Base-by-base conservation (phyloP, 139 green algal genomes). In the Closterium sp. region DNA sequence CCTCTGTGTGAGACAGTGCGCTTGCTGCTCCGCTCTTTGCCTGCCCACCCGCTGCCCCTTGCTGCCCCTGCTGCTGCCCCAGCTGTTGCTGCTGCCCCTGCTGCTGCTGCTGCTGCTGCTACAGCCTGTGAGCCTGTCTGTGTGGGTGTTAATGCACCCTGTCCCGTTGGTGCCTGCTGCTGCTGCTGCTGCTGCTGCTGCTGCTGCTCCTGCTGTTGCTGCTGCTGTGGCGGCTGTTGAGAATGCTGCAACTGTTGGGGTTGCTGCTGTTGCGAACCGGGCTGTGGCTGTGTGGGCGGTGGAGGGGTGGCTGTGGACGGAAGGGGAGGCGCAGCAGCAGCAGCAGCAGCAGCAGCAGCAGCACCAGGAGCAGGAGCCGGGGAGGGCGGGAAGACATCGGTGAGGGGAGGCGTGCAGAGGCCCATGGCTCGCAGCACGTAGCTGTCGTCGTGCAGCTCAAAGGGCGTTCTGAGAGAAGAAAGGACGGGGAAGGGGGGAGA, bases 371-470 rank as follows among this genome's bases (percentile, higher is more conserved):
- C n/a, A n/a, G n/a, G n/a, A n/a, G n/a, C 22, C 0, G 88, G 88
- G n/a, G 88, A 70, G n/a, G 88, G 42, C 9, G 88, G 38, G 29
- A 90, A 73, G 38, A 90, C 88, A 73, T 90, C 89, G 30, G n/a
- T 17, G 89, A 45, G 31, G 29, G 29, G 89, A 34, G 89, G 31
- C 27, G 29, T 38, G 84, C 50, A 79, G 19, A 94, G 88, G 9
- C 92, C 87, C 92, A 94, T 94, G n/a, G 88, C 89, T 28, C 87
- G 22, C 2, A 99, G 93, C 73, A 99, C 96, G 70, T 96, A 95
- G 34, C 96, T 96, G 94, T 98, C 97, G 89, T 98, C 97, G 84
- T 97, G 95, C 21, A 99, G 96, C 45, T 97, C 93, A 95, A 99
- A 98, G 0, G 96, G 96, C 24, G 94, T 94, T 5, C 90, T 89